Evolutionary conservation across 495 filamentous ascomycete species (phyloP), one percentile per base, ranked within the genome.

Genomic region (Penicillium paradoxum): DNA sequence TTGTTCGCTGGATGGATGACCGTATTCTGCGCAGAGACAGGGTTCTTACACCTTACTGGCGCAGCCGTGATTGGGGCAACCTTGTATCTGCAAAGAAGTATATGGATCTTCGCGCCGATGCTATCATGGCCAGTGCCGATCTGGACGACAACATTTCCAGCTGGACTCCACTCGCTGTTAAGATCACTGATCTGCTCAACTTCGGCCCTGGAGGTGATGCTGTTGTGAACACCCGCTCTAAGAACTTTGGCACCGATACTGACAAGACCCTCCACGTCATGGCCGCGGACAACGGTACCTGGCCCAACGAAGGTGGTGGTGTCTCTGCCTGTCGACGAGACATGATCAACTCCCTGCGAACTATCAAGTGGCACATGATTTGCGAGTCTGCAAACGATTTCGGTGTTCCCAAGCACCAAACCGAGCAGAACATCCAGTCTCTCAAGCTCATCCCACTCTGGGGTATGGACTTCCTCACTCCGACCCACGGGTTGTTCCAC

Each of bases 271-370:
- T 86, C 13, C 82, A 84, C 53, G 81, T 86, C 46, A 73, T 86
- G 56, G 81, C 82, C 39, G 76, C 80, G 11, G 83, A 86, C 60
- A 84, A 72, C 32, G 81, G 81, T 13, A 84, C 81, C 27, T 86
- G 83, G 83, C 83, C 83, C 0, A 83, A 84, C 45, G 79, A 84
- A 57, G 80, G 79, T 46, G 83, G 83, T 51, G 83, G 83, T 59
- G 82, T 86, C 15, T 85, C 82, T 38, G 81, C 81, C 24, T 86
- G 83, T 67, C 79, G 83, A n/a, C 71, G 83, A 47, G 83, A 86
- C 55, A 75, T 86, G 71, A 81, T 86, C 66, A 83, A 85, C 59
- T 79, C 79, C 21, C 73, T 84, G 49, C 66, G 70, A 21, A 80
- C 79, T 1, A 82, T 86, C 51, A 79, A 79, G 49, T 84, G 82